Evolutionary conservation across 495 filamentous ascomycete species (phyloP), one percentile per base, ranked within the genome.

Genomic region (Sabuloglossum arenarium): DNA sequence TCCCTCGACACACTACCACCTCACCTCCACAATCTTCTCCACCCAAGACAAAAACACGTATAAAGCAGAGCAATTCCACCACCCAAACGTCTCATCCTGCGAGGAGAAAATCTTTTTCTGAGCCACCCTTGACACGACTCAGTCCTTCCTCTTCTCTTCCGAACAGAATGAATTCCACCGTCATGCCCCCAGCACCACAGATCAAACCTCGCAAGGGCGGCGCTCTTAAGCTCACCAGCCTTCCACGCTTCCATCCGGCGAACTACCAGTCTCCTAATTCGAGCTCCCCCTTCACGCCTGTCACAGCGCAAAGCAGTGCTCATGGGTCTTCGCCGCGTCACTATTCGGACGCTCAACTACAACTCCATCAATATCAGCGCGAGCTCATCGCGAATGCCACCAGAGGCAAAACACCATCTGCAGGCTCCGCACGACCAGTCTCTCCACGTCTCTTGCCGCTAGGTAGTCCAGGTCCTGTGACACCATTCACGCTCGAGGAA

Each of bases 391-490:
- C 63, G 21, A 56, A 56, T 14, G 42, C 60, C 11, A 55, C 50
- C 16, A 14, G 28, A 29, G 37, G 27, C 28, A 25, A 19, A 3
- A 45, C 52, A 3, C 21, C 14, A 8, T 30, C 52, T 4, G 30
- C 43, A 10, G 50, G 67, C 59, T 57, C 60, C 56, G 60, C 73
- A 63, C 61, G 68, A 59, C 73, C 83, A 34, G 69, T 69, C 11
- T 80, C 80, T 23, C 86, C 86, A 8, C 70, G 78, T 19, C 64
- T 91, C 32, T 70, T 71, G 25, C 86, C 86, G 1, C 71, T 84
- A 3, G 76, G 77, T n/a, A 86, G 82, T 46, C 84, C 85, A 0
- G 84, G 84, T 0, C 83, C 84, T 0, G 83, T 89, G 39, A 89
- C 86, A 1, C 85, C 86, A 0, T 73, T 91, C 64, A 76, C 77